phyloP scores from a whole-genome alignment of 1,139 yeast species.

The Kluyveromyces sp. region DNA sequence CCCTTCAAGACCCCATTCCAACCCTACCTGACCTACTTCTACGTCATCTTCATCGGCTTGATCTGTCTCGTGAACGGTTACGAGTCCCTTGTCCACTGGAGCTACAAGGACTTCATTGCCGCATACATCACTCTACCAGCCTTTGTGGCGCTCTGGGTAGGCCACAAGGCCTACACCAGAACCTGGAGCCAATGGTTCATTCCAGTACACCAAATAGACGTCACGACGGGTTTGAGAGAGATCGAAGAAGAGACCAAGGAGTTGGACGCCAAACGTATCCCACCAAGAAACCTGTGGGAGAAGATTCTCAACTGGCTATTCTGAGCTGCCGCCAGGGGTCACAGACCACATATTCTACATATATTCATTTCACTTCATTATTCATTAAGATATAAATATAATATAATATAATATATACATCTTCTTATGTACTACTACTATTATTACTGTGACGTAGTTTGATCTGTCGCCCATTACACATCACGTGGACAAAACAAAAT shows the following conservation, averaged over 20 bases:
- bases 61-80: conserved; percentile 53
- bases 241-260: conserved; percentile 22
- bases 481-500: too few relatives aligned
- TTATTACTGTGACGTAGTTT: too few relatives aligned
- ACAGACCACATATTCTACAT: too few relatives aligned
- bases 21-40: conserved; percentile 45
- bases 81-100: conserved; percentile 42
- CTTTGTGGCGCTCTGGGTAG: conserved; percentile 39
- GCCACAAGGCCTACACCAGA: conserved; percentile 27
- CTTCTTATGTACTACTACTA: too few relatives aligned
- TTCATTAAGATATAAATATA: too few relatives aligned
- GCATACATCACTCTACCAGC: conserved; percentile 57
- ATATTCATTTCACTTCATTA: too few relatives aligned
- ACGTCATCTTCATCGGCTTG: conserved; percentile 36
- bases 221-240: conserved; percentile 23
- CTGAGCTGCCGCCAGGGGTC: conserved; percentile 3
- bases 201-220: conserved; percentile 25
- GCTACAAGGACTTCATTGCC: conserved; percentile 46
- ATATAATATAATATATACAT: too few relatives aligned
- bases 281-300: conserved; percentile 14
- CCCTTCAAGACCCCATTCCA: conserved; percentile 41
- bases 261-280: conserved; percentile 19
- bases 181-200: conserved; percentile 20
- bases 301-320: conserved; percentile 22
- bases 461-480: too few relatives aligned